Evolutionary conservation across 768 basidiomycete genomes (phyloP).

Genomic region (Tricholoma flavovirens): DNA sequence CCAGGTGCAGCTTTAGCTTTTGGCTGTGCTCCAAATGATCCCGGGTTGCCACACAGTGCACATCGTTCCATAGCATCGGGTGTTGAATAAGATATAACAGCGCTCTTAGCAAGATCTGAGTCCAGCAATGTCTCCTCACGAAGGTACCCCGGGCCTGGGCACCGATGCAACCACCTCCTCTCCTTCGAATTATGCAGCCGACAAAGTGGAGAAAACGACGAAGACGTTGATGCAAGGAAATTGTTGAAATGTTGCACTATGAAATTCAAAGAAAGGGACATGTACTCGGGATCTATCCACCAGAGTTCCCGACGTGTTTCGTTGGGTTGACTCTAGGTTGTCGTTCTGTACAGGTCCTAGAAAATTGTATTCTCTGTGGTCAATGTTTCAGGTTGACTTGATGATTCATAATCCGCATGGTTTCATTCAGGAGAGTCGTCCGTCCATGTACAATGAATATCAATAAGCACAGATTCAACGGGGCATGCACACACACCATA

Average conservation of each 20-base stretch:
- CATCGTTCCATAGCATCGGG: neutral
- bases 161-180: neutral
- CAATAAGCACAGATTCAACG: neutral
- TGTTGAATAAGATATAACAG: neutral
- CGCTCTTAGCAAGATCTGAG: neutral
- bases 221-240: neutral
- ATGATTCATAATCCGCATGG: neutral
- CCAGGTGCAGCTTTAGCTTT: neutral
- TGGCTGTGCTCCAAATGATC: neutral
- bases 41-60: neutral
- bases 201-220: neutral
- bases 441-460: neutral
- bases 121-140: neutral
- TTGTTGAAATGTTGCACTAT: neutral
- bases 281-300: neutral
- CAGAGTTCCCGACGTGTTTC: neutral
- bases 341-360: neutral
- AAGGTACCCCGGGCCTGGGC: neutral
- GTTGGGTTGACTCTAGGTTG: neutral
- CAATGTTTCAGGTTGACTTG: neutral
- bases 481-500: neutral
- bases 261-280: neutral
- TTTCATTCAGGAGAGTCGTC: neutral
- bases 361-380: neutral
- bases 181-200: neutral